Evolutionary conservation across 306 rosid genomes (phyloP), one percentile per base, ranked within the genome.

Genomic region (Astragalus membranaceus): DNA sequence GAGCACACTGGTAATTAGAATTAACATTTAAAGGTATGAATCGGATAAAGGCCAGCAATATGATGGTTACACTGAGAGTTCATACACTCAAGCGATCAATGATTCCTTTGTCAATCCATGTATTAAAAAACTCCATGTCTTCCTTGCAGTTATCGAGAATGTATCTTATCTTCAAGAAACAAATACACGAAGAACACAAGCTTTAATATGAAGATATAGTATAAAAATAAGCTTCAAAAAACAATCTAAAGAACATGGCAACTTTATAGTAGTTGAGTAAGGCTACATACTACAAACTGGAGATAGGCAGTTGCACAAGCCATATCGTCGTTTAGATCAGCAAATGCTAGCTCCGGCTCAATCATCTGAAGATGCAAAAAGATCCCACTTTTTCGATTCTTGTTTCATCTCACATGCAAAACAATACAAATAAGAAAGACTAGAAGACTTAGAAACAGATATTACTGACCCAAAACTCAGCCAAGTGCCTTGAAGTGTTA

Each of bases 281-380:
- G 81, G 78, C 64, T 82, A 85, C 97, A 67, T 94, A 94, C 98
- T 83, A 94, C 97, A 7, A 83, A 94, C 89, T 90, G 97, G 78
- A 90, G 96, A 90, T 90, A 94, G 78, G 98, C 92, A 84, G 97
- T 84, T 74, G 97, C 98, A 80, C 97, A 94, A 70, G 97, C 92
- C 97, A 90, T 90, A 86, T 94, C 97, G 57, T 94, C 98, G 59
- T 88, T 70, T 54, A 94, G 91, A 83, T 94, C 97, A 75, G 98
- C 97, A 81, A 94, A 94, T 56, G 98, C 96, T 76, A 94, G 97
- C 85, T 94, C 98, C 0, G 98, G 96, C 59, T 94, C 97, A 80
- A 94, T 90, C 98, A 94, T 94, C 98, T 93, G 69, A 61, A 73
- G 29, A 16, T 69, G 76, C 32, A 8, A 71, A 14, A 54, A 74